Base-by-base conservation (phyloP, 768 basidiomycete species). In the Russula virescens region DNA sequence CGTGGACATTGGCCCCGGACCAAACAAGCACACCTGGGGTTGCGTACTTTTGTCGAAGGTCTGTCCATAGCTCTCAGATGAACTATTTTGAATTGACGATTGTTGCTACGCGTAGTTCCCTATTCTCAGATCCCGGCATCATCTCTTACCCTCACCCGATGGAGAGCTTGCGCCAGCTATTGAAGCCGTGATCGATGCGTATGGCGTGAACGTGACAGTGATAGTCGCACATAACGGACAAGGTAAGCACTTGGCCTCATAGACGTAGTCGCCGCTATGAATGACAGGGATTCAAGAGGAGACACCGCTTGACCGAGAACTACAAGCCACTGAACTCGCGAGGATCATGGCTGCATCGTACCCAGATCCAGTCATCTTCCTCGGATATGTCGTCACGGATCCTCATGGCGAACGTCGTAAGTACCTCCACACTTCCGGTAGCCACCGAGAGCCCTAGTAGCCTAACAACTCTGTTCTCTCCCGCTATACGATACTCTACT, bases 141-240 rank as follows among this genome's bases (percentile, higher is more conserved):
- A 94, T 69, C 79, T 95, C 0, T 80, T 95, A 45, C 93, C 94
- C 0, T 94, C 92, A 1, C 94, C 94, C 21, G 72, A 81, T 60
- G 89, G 90, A 9, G 93, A 94, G 71, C 83, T 95, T 26, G 92
- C 91, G 2, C 92, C 92, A 0, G 92, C 92, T 1, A 95, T 95
- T 35, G 89, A 92, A 72, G 92, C 92, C 3, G 80, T 89, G 2
- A 75, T 95, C 16, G 88, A 94, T 55, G 78, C 92, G 8, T 88
- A 85, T 66, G 91, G 92, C 0, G 86, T 85, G 0, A 80, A 82
- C 55, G 83, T 94, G 19, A 86, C 86, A 6, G 91, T 94, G 0
- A 78, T 95, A n/a, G 89, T 95, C 11, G 81, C 91, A 0, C 94
- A 96, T 67, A 95, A 96, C 70, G 94, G 94, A 7, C 94, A 96